Percentiles rank a stretch among this genome's conserved stretches.
phyloP scores from a whole-genome alignment of 257 asterid genomes.

The Solanum dulcamara region DNA sequence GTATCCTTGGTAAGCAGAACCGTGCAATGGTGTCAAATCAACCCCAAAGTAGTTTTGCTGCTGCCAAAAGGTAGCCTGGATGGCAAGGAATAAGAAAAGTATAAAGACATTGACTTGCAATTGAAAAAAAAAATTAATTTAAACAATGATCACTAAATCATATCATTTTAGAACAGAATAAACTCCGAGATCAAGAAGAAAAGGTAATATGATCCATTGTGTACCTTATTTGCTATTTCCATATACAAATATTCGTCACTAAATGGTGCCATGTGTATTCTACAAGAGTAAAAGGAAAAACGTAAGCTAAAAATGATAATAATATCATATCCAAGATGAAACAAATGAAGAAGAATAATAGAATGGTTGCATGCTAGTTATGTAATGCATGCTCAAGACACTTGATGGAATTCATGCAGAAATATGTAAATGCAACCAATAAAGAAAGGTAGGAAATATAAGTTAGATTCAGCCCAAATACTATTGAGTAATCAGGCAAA shows the following conservation, averaged over 20 bases:
- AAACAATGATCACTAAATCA: not conserved
- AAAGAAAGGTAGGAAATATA: not conserved
- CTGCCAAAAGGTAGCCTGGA: conserved; percentile 98
- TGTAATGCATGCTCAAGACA: not conserved
- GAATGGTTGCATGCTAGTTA: not conserved
- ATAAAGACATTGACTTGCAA: not conserved
- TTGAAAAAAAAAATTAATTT: not conserved
- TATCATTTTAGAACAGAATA: not conserved
- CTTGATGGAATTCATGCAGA: not conserved
- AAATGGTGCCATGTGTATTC: conserved; percentile 99
- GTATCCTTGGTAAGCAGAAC: conserved; percentile 94
- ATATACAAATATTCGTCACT: conserved; percentile 77
- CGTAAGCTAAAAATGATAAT: not conserved
- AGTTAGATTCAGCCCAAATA: not conserved
- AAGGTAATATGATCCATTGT: not conserved
- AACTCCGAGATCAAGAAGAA: not conserved
- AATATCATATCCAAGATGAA: not conserved
- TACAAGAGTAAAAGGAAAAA: conserved; percentile 29
- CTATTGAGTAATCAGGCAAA: not conserved
- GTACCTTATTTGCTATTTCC: conserved; percentile 94
- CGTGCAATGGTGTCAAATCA: conserved; percentile 77
- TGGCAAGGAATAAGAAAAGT: conserved; percentile 14
- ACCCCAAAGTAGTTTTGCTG: conserved; percentile 94
- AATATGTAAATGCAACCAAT: not conserved
- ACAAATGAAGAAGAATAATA: not conserved